Evolutionary conservation across 257 asterid genomes (phyloP), one percentile per base, ranked within the genome.

Genomic region (Gentiana macrophylla): DNA sequence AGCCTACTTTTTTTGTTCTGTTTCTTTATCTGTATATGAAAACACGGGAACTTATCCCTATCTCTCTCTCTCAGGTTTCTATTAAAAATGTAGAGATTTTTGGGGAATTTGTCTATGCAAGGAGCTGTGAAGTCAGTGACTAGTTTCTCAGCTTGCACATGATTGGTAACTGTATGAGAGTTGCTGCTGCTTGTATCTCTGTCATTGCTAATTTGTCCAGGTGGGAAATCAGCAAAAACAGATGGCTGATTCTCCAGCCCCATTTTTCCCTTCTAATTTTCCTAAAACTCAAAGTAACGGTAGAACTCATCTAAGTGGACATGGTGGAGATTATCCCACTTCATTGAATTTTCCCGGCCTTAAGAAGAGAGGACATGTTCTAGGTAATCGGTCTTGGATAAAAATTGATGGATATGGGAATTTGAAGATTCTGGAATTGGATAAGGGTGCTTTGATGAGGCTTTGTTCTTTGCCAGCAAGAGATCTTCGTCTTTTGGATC

Each of bases 401-500:
- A 69, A 81, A 75, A 92, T 92, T 53, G 95, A 83, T 63, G 78
- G 74, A n/a, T 61, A 66, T 66, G 99, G 99, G 68, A 67, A 77
- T 63, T 78, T 91, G 32, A 80, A 80, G 73, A 67, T 82, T 48
- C 79, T 81, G 71, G 97, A 92, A 69, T 71, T 92, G 73, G 99
- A 92, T 64, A 92, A 88, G 66, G 75, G 71, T 61, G 81, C 94
- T 3, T 51, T 92, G 53, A 92, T 92, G 99, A 81, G 83, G 53
- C 94, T 83, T 68, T 92, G 95, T 62, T 82, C 94, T 41, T 77
- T 92, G 78, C 99, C 99, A 62, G 84, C 99, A 8, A 76, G 99
- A 75, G 99, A 92, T 74, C 94, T 92, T 59, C 86, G 99, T 64
- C 95, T 92, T 71, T 67, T 92, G 86, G 99, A 92, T 73, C 99